Base-by-base conservation (phyloP, 768 basidiomycete species). In the Tulasnella sp. region DNA sequence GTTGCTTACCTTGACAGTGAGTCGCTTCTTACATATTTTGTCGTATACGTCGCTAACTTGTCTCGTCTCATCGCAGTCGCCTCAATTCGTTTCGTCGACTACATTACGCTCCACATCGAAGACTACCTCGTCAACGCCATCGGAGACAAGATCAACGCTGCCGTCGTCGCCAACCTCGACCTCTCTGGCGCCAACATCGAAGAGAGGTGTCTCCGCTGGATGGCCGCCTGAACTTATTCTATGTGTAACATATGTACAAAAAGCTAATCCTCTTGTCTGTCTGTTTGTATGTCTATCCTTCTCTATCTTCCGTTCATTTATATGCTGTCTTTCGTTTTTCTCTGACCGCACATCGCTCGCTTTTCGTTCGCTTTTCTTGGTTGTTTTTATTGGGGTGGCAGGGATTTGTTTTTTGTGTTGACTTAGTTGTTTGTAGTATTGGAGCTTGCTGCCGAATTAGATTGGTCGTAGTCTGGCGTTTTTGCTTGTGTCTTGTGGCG, bases 101-200 rank as follows among this genome's bases (percentile, higher is more conserved):
- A 75, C 48, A 55, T 55, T 46, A 35, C 74, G 9, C 42, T 75
- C 44, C 20, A 75, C 37, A 44, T 57, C 26, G 74, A 75, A 75
- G 40, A 75, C 37, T 37, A 75, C 46, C 74, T 75, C 29, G 74
- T 75, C 74, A 75, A 75, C 74, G 46, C 51, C 44, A 39, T 75
- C 51, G 74, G 74, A 26, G 74, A 75, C 44, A 75, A 75, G 74
- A 75, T 75, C 51, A 75, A 75, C 51, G 40, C 40, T 48, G 74
- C 74, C 51, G 74, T 75, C 26, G 40, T 75, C 16, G 42, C 74
- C 29, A 39, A 44, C 32, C 46, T 75, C 16, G 74, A 75, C 32
- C 74, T 75, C 23, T 40, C 23, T 37, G 42, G 44, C 15, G 74
- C 5, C n/a, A 48, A 48, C 51, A 75, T 75, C 74, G 35, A 57